These are phyloP conservation scores for Hortiboletus flavorubellus DNA, from an alignment of 768 basidiomycete species.

Conservation along the genomic window DNA sequence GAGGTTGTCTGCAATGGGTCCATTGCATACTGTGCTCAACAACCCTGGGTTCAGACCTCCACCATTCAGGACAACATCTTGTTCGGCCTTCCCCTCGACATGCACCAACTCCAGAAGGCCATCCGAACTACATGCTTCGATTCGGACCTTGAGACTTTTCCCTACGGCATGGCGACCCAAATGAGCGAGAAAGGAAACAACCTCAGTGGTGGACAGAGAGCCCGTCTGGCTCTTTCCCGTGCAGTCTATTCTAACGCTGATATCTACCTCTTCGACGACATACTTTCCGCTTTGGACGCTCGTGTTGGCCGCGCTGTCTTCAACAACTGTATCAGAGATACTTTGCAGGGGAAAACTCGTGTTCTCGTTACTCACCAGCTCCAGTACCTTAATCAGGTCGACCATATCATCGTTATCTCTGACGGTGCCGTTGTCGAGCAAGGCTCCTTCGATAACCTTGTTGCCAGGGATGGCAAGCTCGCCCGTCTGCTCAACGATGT, in stretches of 20 bases:
- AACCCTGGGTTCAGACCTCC: conserved; percentile 31
- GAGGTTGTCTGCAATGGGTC: conserved; percentile 23
- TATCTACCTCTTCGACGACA: conserved; percentile 44
- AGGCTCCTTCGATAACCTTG: conserved; percentile 40
- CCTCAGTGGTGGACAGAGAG: conserved; percentile 47
- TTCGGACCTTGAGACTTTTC: conserved; percentile 28
- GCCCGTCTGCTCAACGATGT: conserved; percentile 25
- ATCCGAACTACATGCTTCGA: conserved; percentile 28
- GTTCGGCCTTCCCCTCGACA: conserved; percentile 28
- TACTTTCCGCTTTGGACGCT: conserved; percentile 46
- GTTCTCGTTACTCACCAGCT: conserved; percentile 31
- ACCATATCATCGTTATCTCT: conserved; percentile 46
- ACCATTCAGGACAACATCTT: conserved; percentile 32
- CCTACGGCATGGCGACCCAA: conserved; percentile 37
- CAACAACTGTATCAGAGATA: conserved; percentile 24
- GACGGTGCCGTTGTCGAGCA: conserved; percentile 45
- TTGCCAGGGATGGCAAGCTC: conserved; percentile 27
- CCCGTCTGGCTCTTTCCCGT: conserved; percentile 43
- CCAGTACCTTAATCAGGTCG: conserved; percentile 34
- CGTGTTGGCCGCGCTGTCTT: conserved; percentile 38
- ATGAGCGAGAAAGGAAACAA: conserved; percentile 48
- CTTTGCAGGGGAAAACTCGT: conserved; percentile 24
- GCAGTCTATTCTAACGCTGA: conserved; percentile 43
- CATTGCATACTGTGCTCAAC: conserved; percentile 32
- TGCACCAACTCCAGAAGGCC: conserved; percentile 25